Evolutionary conservation across 495 filamentous ascomycete species (phyloP), one percentile per base, ranked within the genome.

Genomic region (Xylaria bambusicola): DNA sequence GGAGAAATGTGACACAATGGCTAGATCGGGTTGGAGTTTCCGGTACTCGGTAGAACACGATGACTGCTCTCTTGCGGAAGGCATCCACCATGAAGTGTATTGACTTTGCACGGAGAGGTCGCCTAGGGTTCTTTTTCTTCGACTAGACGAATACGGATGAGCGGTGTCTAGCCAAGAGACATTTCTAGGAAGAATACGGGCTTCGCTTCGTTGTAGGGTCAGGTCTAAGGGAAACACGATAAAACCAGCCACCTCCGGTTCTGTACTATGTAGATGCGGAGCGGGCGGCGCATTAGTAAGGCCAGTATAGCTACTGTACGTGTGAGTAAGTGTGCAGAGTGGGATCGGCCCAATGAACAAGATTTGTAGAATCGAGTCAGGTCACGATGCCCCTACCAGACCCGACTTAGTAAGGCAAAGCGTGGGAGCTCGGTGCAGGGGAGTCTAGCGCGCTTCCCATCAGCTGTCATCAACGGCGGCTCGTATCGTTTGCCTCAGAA

Each of bases 121-220:
- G 33, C 24, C 42, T 29, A 56, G 42, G 41, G 46, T 36, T 21
- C 4, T 31, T 45, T n/a, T 24, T 33, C 21, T 33, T 33, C 27
- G 27, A 18, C 15, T 5, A 31, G 53, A 47, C 33, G 41, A 56
- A 56, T 56, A 56, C 53, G 53, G 53, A 54, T 13, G 52, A 26
- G 24, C 52, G 38, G 52, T 23, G 52, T 21, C 52, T 54, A 54
- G 52, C 49, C 21, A 40, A 52, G 49, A 35, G 1, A 18, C 21
- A 12, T 18, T 44, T 50, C 3, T 54, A n/a, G 15, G 6, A 38
- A 31, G 52, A 54, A 54, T 54, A 54, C 52, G 52, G 38, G 40
- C 38, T 31, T 54, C 38, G 38, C 52, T 41, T 41, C 24, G 26
- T 24, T 8, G 44, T 36, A 31, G 27, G 38, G 36, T 21, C 52